Evolutionary conservation across 169 alveolate species (phyloP).

Genomic region (Plasmodium yoelii): DNA sequence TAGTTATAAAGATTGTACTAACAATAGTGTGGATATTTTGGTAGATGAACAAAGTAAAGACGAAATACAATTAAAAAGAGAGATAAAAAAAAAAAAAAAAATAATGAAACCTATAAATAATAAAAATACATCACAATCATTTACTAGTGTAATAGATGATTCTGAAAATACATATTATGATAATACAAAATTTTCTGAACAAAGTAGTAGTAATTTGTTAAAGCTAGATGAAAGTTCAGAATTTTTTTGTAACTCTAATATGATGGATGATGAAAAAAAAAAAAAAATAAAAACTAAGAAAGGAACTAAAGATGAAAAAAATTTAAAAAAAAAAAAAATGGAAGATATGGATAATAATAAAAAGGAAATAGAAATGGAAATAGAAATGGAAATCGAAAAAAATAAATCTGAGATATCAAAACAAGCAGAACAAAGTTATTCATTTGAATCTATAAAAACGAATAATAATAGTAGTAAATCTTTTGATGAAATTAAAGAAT

Average conservation of each 20-base stretch:
- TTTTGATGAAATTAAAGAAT: conserved; percentile 49
- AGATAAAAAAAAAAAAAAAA: too few species aligned
- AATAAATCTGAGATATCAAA: conserved; percentile 1
- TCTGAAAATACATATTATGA: too few species aligned
- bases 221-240: background rate
- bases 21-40: too few species aligned
- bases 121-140: too few species aligned
- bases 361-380: background rate
- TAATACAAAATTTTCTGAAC: background rate
- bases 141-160: too few species aligned
- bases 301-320: background rate
- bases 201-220: background rate
- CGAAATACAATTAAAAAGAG: too few species aligned
- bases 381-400: background rate
- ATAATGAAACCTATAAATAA: too few species aligned
- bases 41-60: too few species aligned
- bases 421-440: background rate
- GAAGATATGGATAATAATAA: background rate
- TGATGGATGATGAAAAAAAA: background rate
- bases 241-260: background rate
- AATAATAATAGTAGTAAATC: conserved; percentile 40
- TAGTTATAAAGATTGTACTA: too few species aligned
- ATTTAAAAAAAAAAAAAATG: background rate
- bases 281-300: background rate
- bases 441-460: conserved; percentile 15